Base-by-base conservation (phyloP, 2,329 filamentous ascomycete genomes). In the Pyrenophora seminiperda region DNA sequence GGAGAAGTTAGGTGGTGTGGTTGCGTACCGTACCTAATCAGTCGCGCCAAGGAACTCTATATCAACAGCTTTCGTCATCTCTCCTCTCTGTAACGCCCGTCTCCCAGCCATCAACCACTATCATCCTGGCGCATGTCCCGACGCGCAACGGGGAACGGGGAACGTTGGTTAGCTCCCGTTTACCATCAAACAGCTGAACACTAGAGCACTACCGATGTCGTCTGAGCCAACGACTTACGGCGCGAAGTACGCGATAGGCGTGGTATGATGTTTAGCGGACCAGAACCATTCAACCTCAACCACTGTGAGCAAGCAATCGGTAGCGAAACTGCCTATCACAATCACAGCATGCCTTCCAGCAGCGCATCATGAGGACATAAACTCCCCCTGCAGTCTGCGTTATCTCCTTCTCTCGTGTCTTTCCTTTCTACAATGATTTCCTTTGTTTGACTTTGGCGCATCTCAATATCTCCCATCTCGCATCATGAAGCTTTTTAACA, bases 241-340 rank as follows among this genome's bases (percentile, higher is more conserved):
- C 27, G 36, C 42, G 24, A 24, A 27, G 14, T 32, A 41, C 29
- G 30, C 32, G 19, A 38, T 34, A 6, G n/a, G 10, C 20, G 33
- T 42, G 29, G 19, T 37, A 40, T 17, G 13, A 33, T 31, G 29
- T 37, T 36, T 42, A 47, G 32, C 33, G 38, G 32, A 42, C 48
- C 43, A 47, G 38, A 51, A 51, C 42, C 38, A 42, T 14, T 39
- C 38, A 27, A 22, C n/a, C 19, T 29, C 43, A 38, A 32, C 43
- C 43, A 41, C 43, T 47, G 27, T 33, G 37, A 31, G 43, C 27
- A 14, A 47, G 19, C 32, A 30, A n/a, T 31, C 22, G 4, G 43
- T 22, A 37, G 18, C 32, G 15, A 20, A 42, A 18, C 24, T 20
- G 44, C 20, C 14, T 19, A 38, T 47, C 13, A 20, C 43, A 47